Evolutionary conservation across 768 basidiomycete genomes (phyloP), one percentile per base, ranked within the genome.

Genomic region (Cantharellus cinnabarinus): DNA sequence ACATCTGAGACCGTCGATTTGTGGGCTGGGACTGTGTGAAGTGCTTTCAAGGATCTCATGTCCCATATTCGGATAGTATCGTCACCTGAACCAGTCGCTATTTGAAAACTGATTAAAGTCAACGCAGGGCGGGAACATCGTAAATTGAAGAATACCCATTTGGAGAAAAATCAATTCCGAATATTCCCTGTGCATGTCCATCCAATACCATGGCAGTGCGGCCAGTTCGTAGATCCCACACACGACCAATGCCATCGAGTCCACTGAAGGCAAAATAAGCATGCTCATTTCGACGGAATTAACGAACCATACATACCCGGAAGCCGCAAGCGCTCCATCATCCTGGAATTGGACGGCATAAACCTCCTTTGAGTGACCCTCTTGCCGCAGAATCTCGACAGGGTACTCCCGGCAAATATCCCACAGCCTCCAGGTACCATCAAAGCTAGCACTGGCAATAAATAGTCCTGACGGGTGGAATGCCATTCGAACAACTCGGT

Each of bases 1-100:
- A 99, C 77, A 66, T 99, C 95, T 14, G 93, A 85, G 57, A 98
- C 85, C 68, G 93, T 94, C 58, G 87, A 91, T 41, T 84, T 77
- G 73, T 99, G 95, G 0, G 91, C 95, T 2, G 94, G 93, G 64
- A 98, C 95, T 48, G 89, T 97, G 70, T 95, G 90, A 5, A 91
- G 72, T n/a, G 89, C 82, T 64, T 84, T 89, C 40, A 95, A 76
- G 14, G 87, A 85, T 42, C 95, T 83, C 74, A 98, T 81, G 71
- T 99, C 95, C 95, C 95, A 99, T 75, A 98, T 89, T 54, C 93
- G 85, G 66, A 99, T 85, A 0, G 95, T 95, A 68, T 98, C 95
- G 70, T 99, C 95, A 51, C 88, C 90, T 3, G 91, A 83, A 42
- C 94, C 95, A 0, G 95, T 95, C 39, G 93, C 95, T 55, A 99